These are phyloP conservation scores for Misopates orontium DNA, from an alignment of 257 asterid species.

Conservation along the genomic window DNA sequence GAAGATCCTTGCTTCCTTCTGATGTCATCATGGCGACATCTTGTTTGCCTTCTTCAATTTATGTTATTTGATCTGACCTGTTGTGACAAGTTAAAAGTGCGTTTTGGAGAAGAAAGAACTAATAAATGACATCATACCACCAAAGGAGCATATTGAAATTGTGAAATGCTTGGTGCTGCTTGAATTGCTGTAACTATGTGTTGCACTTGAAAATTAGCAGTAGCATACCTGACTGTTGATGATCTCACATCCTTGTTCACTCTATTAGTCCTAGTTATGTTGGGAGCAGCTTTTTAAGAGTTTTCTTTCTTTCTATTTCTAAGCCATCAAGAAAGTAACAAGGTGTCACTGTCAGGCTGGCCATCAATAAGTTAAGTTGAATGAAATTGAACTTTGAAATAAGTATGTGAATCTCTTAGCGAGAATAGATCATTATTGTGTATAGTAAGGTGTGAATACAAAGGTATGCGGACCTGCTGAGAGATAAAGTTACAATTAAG, in stretches of 20 bases:
- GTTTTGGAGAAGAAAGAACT: constrained; percentile 5
- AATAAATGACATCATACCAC: constrained; percentile 10
- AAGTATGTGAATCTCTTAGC: constrained; percentile 20
- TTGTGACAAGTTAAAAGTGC: constrained; percentile 14
- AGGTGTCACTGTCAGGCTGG: constrained; percentile 2
- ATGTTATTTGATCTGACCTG: constrained; percentile 5
- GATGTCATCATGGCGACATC: constrained; percentile 13
- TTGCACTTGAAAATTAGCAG: neutral
- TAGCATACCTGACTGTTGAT: neutral
- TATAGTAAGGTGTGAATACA: neutral
- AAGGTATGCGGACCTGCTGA: neutral
- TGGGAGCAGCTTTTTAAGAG: constrained; percentile 15
- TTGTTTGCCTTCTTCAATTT: constrained; percentile 21
- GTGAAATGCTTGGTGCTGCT: neutral
- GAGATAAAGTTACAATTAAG: neutral
- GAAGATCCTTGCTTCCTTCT: constrained; percentile 10
- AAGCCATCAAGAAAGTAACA: constrained; percentile 23
- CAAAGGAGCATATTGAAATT: too few relatives aligned
- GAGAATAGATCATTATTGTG: constrained; percentile 10
- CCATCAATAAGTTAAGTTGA: constrained; percentile 5
- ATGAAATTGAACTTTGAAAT: constrained; percentile 5
- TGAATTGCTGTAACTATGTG: too few relatives aligned
- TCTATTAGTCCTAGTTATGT: neutral
- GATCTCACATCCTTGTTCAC: neutral
- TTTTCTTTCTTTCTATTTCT: constrained; percentile 9